phyloP scores from a whole-genome alignment of 331 rosid species.

The Ulmus americana region DNA sequence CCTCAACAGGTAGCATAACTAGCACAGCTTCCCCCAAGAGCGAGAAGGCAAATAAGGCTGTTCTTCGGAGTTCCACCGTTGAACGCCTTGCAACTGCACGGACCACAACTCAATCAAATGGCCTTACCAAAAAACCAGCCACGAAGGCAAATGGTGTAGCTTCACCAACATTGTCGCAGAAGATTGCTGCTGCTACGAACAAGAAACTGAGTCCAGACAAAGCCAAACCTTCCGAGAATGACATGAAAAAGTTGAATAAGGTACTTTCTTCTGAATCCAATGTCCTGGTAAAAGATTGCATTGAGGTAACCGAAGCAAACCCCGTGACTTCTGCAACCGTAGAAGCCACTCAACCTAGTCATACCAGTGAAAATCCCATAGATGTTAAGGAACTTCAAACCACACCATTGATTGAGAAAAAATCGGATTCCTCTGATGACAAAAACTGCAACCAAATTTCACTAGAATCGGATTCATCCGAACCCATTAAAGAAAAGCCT shows the following conservation, averaged over 20 bases:
- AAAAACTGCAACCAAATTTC: slow-evolving; percentile 27
- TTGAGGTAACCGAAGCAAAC: slow-evolving; percentile 31
- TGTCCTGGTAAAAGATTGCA: slow-evolving; percentile 35
- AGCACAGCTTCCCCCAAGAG: slow-evolving; percentile 31
- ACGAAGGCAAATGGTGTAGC: slow-evolving; percentile 35
- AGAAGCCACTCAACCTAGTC: slow-evolving; percentile 28
- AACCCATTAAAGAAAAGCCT: slow-evolving; percentile 26
- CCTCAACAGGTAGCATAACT: slow-evolving; percentile 30
- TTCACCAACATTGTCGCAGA: slow-evolving; percentile 25
- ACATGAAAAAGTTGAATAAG: slow-evolving; percentile 30
- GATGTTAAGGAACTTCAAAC: slow-evolving; percentile 35
- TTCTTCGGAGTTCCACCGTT: slow-evolving; percentile 66
- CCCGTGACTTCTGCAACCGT: slow-evolving; percentile 28
- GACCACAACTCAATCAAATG: slow-evolving; percentile 30
- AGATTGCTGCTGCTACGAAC: slow-evolving; percentile 32
- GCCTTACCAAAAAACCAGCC: slow-evolving; percentile 48
- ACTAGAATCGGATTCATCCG: slow-evolving; percentile 13
- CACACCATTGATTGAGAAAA: slow-evolving; percentile 31
- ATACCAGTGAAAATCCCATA: slow-evolving; percentile 26
- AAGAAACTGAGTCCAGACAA: slow-evolving; percentile 50
- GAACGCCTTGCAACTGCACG: slow-evolving; percentile 72
- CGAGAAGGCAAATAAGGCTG: slow-evolving; percentile 52
- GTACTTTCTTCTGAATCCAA: slow-evolving; percentile 32
- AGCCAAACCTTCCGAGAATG: slow-evolving; percentile 42
- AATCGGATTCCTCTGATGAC: slow-evolving; percentile 13